Percentiles rank a stretch among this genome's conserved stretches.
Conservation (phyloP, 1,284 basidiomycete species). For the Microstroma glucosiphilum region DNA sequence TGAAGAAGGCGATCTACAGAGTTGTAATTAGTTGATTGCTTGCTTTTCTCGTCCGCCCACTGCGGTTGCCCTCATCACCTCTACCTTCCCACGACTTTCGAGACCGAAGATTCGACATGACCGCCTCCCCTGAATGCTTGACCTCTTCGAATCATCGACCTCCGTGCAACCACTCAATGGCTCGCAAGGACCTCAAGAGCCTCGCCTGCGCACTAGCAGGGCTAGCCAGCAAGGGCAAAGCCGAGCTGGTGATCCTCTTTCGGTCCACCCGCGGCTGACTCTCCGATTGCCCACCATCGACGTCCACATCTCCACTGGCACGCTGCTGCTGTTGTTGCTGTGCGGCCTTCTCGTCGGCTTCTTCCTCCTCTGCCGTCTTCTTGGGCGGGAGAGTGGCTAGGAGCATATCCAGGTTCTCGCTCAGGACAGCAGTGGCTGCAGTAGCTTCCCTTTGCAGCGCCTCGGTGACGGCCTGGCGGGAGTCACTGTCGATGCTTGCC, state of each 20-base stretch:
- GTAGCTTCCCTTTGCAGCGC: constrained; percentile 40
- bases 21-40: too few relatives aligned
- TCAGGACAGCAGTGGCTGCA: constrained; percentile 29
- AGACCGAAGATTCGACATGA: too few relatives aligned
- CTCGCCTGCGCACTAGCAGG: constrained; percentile 4
- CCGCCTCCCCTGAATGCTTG: too few relatives aligned
- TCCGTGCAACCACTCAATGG: constrained; percentile 6
- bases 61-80: too few relatives aligned
- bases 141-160: not conserved
- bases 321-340: not conserved
- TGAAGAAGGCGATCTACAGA: too few relatives aligned
- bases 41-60: too few relatives aligned
- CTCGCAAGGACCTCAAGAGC: constrained; percentile 4
- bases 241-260: not conserved
- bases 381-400: constrained; percentile 34
- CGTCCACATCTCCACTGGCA: not conserved
- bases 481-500: constrained; percentile 28
- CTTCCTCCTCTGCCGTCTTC: constrained; percentile 41
- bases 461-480: constrained; percentile 34
- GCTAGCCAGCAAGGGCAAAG: constrained; percentile 3
- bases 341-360: constrained; percentile 25
- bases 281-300: too few relatives aligned
- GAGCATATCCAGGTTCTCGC: constrained; percentile 36
- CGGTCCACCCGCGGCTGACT: not conserved
- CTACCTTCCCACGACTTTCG: too few relatives aligned